phyloP scores from a whole-genome alignment of 495 filamentous ascomycete species.

The Daldinia vernicosa region DNA sequence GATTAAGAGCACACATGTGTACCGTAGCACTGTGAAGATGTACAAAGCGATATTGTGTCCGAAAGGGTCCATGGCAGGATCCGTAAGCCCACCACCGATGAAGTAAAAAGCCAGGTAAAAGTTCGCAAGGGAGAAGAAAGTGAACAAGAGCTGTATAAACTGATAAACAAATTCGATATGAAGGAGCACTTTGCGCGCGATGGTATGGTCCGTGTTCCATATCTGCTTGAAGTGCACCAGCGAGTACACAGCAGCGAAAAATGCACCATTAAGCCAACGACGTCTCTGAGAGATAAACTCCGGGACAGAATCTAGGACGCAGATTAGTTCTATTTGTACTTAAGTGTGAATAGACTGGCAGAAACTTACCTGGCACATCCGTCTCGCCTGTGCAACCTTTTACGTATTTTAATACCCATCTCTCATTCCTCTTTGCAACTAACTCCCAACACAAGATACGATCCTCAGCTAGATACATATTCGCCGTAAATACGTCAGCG shows the following conservation, averaged over 20 bases:
- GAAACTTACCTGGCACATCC: conserved; percentile 85
- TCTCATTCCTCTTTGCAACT: conserved; percentile 91
- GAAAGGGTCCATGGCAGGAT: conserved; percentile 85
- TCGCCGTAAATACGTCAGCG: conserved; percentile 98
- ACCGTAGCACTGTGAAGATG: conserved; percentile 87
- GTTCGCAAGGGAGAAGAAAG: conserved; percentile 97
- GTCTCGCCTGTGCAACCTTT: conserved; percentile 95
- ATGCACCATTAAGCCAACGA: conserved; percentile 97
- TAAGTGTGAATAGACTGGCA: background rate
- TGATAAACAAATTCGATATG: conserved; percentile 98
- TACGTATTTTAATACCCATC: conserved; percentile 98
- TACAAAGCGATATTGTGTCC: conserved; percentile 82
- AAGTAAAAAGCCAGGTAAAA: conserved; percentile 99
- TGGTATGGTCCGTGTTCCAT: conserved; percentile 91
- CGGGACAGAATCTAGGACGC: conserved; percentile 70
- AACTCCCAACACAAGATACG: conserved; percentile 99
- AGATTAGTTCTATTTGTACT: conserved; percentile 34
- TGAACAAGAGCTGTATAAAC: conserved; percentile 88
- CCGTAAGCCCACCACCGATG: conserved; percentile 91
- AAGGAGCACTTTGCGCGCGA: conserved; percentile 86
- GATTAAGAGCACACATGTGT: conserved; percentile 85
- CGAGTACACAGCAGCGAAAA: conserved; percentile 98
- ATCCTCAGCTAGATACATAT: conserved; percentile 99
- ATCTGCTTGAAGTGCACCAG: conserved; percentile 93
- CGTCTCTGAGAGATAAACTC: conserved; percentile 97